Base-by-base conservation (phyloP, 208 protist genomes). In the Tritrichomonas musculus region DNA sequence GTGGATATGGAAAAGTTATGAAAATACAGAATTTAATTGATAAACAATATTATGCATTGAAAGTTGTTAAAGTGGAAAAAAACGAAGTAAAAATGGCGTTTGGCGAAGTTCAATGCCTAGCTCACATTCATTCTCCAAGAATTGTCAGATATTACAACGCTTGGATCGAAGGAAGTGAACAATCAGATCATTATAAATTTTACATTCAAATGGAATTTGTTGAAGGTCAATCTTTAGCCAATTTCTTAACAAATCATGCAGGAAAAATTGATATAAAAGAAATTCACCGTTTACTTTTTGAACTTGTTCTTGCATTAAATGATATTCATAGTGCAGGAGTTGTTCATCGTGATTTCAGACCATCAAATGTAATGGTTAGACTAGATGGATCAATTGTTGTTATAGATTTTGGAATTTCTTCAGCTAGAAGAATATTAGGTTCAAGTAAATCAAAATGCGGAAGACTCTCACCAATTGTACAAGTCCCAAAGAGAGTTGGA, bases 371-470 rank as follows among this genome's bases (percentile, higher is more conserved):
- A 1, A 88, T 88, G 13, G 20, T 88, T 53, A 25, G 77, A 20
- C 14, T 17, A 27, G 20, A 88, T 36, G 77, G 77, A 88, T 53
- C 44, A 39, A 88, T 88, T 36, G 47, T 49, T 17, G 77, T 88
- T 1, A 88, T 88, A 2, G 77, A 88, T 88, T 88, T 88, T 47
- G 77, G 77, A 57, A 88, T 88, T 39, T 44, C 77, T 33, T 88
- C 77, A 57, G 47, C 57, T n/a, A 25, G 47, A 57, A 20, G 73
- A 20, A 50, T 47, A 30, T 47, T 47, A 27, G 41, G 41, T 8
- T 50, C 47, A 11, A 3, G 30, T 8, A 47, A 14, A 9, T 41
- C 33, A 30, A n/a, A n/a, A n/a, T n/a, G n/a, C n/a, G 41, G 50
- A 20, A 57, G 25, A 33, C 1, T 33, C 0, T 13, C 77, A 88